Evolutionary conservation across 1,284 basidiomycete species (phyloP).

Genomic region (Volvariella surrecta): DNA sequence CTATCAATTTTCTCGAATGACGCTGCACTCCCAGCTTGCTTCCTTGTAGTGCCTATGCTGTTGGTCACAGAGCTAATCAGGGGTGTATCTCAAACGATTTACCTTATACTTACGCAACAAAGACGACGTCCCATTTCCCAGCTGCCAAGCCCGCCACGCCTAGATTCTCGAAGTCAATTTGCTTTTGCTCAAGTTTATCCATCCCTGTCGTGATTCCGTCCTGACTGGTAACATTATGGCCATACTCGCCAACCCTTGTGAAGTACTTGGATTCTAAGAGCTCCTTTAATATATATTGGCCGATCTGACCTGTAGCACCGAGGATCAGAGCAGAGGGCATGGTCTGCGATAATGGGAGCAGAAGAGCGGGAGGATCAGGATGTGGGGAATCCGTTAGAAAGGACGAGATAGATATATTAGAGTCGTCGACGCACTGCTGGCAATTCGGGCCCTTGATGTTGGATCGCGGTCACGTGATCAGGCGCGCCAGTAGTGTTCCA

Average conservation of each 20-base stretch:
- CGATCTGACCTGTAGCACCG: constrained; percentile 59
- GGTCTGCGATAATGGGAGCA: background rate
- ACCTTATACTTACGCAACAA: constrained; percentile 35
- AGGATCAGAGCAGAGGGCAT: constrained; percentile 42
- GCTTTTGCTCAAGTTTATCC: constrained; percentile 50
- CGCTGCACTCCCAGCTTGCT: constrained; percentile 50
- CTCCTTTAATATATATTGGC: constrained; percentile 45
- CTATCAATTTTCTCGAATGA: constrained; percentile 71
- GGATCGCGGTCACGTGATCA: background rate
- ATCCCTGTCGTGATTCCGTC: constrained; percentile 27
- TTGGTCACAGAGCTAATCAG: constrained; percentile 4
- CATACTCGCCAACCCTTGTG: constrained; percentile 55
- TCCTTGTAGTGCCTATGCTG: constrained; percentile 58
- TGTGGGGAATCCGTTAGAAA: too few relatives aligned
- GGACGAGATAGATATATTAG: too few relatives aligned
- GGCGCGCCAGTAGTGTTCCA: too few relatives aligned
- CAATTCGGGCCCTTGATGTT: too few relatives aligned
- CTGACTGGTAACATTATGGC: constrained; percentile 42
- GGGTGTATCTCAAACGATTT: background rate
- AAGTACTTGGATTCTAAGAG: constrained; percentile 46
- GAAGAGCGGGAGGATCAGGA: background rate
- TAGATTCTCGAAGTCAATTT: constrained; percentile 60
- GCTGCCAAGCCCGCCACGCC: constrained; percentile 27
- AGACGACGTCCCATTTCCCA: constrained; percentile 57
- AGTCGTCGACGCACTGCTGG: too few relatives aligned